These are phyloP conservation scores for Rhodamnia argentea DNA, from an alignment of 345 rosid genomes.

Conservation along the genomic window DNA sequence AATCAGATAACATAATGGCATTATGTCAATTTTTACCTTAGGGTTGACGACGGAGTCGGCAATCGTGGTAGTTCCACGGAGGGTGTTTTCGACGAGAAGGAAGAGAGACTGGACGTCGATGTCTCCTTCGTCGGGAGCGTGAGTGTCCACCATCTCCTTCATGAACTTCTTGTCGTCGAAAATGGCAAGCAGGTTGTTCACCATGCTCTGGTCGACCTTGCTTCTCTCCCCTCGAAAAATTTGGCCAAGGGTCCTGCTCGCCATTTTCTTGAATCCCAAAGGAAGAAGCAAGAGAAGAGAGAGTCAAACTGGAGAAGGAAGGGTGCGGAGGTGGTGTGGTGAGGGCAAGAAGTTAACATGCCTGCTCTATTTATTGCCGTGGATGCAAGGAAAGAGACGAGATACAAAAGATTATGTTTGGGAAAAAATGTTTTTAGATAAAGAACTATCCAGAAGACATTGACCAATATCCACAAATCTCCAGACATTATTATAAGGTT, in stretches of 20 bases:
- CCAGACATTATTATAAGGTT: background rate
- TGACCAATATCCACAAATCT: background rate
- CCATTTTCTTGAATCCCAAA: background rate
- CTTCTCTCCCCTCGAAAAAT: background rate
- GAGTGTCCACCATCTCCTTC: conserved; percentile 2
- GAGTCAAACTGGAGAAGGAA: background rate
- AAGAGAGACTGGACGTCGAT: conserved; percentile 3
- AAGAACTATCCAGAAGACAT: background rate
- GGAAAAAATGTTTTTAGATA: background rate
- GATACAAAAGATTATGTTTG: background rate
- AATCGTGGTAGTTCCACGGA: background rate
- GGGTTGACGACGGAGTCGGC: background rate
- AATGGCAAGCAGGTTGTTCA: background rate
- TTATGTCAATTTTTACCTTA: background rate
- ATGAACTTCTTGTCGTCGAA: background rate
- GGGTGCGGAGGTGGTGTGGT: background rate
- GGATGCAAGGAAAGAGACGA: background rate
- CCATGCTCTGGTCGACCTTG: background rate
- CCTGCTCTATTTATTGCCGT: background rate
- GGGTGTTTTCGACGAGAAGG: conserved; percentile 1
- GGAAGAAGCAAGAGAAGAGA: background rate
- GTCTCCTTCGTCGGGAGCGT: conserved; percentile 4
- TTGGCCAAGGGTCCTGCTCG: background rate
- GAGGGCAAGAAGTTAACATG: background rate
- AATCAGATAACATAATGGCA: background rate